Conservation (phyloP, 2,329 filamentous ascomycete species). For the Phyllosticta citribraziliensis region DNA sequence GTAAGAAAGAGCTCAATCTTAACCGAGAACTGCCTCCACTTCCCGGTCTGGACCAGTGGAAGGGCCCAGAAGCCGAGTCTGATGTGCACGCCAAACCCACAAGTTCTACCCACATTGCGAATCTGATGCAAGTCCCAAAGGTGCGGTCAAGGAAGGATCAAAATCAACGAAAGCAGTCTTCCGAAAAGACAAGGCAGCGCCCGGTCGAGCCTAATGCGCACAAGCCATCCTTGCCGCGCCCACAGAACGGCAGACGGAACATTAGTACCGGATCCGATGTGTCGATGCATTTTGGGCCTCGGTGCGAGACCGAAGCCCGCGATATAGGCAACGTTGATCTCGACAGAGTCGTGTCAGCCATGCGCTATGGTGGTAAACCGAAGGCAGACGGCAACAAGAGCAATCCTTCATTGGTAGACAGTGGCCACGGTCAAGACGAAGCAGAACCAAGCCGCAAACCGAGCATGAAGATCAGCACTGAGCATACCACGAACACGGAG, state of each 20-base stretch:
- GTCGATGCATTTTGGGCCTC: background rate
- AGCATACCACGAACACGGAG: constrained; percentile 15
- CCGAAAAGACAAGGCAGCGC: constrained; percentile 1
- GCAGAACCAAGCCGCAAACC: constrained; percentile 13
- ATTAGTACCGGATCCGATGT: background rate
- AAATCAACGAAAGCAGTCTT: constrained; percentile 2
- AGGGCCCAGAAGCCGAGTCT: constrained; percentile 14
- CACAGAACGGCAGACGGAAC: background rate
- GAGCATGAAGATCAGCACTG: constrained; percentile 18
- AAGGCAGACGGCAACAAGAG: constrained; percentile 15
- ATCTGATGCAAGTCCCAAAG: constrained; percentile 12
- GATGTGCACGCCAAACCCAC: constrained; percentile 7
- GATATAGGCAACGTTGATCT: background rate
- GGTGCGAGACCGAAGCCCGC: background rate
- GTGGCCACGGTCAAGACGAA: constrained; percentile 6
- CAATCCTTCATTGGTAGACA: constrained; percentile 10
- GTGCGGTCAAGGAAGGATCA: background rate
- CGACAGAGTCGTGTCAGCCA: constrained; percentile 16
- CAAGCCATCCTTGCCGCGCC: background rate
- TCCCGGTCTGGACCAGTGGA: constrained; percentile 35
- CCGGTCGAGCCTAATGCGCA: background rate
- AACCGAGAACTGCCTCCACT: constrained; percentile 40
- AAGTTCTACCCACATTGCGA: constrained; percentile 11
- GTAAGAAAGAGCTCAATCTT: constrained; percentile 30
- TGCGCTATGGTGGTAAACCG: constrained; percentile 15